phyloP scores from a whole-genome alignment of 2,329 filamentous ascomycete species.

The Ophiostoma populinum region DNA sequence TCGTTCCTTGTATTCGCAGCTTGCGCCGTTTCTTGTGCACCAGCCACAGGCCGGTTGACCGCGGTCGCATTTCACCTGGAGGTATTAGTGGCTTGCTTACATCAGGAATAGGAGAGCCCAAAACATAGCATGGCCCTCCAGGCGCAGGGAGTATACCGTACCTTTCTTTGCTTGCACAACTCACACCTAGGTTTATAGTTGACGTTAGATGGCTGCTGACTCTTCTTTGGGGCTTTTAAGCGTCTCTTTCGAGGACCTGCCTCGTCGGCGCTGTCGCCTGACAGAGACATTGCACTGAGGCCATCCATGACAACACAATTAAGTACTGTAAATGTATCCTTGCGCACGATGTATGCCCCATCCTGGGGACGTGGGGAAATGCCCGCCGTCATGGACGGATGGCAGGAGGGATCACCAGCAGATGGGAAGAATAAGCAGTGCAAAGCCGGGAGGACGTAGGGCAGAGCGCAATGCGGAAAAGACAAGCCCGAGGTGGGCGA shows the following conservation, averaged over 20 bases:
- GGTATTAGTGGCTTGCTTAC: neutral
- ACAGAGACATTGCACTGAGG: conserved; percentile 4
- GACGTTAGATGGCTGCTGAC: conserved; percentile 1
- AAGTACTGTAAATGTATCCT: no score
- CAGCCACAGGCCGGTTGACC: conserved; percentile 55
- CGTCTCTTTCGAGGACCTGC: conserved; percentile 1
- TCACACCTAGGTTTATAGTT: conserved; percentile 38
- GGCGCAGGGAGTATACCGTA: conserved; percentile 22
- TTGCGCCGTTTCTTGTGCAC: conserved; percentile 45
- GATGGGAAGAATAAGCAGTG: no score
- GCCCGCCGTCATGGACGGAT: no score
- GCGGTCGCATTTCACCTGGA: conserved; percentile 56
- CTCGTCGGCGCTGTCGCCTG: conserved; percentile 6
- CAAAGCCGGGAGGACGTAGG: neutral
- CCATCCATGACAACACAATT: neutral
- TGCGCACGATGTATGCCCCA: no score
- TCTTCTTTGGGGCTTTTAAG: neutral
- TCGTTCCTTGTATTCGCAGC: conserved; percentile 51
- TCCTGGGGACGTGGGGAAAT: no score
- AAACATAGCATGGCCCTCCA: no score
- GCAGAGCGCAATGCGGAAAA: neutral
- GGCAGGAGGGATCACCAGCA: no score
- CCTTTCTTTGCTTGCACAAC: conserved; percentile 67
- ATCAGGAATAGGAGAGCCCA: no score
- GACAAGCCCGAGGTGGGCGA: conserved; percentile 5